Evolutionary conservation across 805 yeast species (phyloP), one percentile per base, ranked within the genome.

Genomic region (Suhomyces xylopsoci): DNA sequence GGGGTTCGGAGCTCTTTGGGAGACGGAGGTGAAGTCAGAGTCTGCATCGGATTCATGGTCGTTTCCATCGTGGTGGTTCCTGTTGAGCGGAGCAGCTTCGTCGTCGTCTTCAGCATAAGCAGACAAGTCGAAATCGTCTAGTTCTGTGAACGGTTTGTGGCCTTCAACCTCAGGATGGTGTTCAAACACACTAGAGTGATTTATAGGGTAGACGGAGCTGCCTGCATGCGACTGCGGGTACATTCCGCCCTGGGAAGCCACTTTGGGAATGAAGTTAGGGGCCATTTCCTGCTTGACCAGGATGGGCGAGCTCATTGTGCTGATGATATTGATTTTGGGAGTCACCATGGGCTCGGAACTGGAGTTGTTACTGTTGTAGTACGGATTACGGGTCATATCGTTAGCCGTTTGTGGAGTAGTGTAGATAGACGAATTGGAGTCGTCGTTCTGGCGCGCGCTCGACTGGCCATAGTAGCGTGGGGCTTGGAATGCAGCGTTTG

Each of bases 21-120:
- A 85, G 1, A 88, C 88, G 49, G 90, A 84, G 1, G 94, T 87
- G 67, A 88, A 85, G 61, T 85, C 86, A 0, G 93, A 87, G 46
- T 76, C 82, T 30, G 64, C 64, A 55, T 74, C 79, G 0, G 78
- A 74, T 47, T 66, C 72, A 22, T 58, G 58, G 5, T 43, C 54
- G 14, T 55, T 47, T n/a, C 28, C 49, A 48, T 20, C 53, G 55
- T 17, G 38, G 24, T 9, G n/a, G 55, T 28, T 49, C 48, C 8
- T 50, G 42, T 43, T 49, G 20, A 43, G 49, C 19, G 52, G 55
- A 24, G 30, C 46, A 17, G 15, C 45, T 24, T 60, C 65, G 36
- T 62, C 49, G n/a, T 50, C 51, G 9, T 51, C 45, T 5, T 48
- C 49, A 12, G 47, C 52, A 24, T 49, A 44, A 45, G 61, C 63